Percentiles rank a stretch among this genome's conserved stretches.
Conservation (phyloP, 441 rosid genomes). For the Populus hybrid region DNA sequence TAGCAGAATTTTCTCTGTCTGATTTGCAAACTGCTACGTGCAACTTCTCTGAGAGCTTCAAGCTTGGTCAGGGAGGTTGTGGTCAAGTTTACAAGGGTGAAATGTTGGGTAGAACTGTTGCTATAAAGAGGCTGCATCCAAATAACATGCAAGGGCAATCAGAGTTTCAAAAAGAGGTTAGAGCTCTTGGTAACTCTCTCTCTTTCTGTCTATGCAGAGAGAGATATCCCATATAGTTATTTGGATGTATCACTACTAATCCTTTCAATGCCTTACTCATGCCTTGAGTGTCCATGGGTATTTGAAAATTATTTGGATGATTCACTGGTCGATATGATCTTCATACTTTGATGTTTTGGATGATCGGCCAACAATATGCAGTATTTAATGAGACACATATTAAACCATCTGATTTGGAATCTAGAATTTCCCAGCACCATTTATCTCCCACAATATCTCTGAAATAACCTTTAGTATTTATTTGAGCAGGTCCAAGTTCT, state of each 20-base stretch:
- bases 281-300: not conserved
- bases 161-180: constrained; percentile 72
- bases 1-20: constrained; percentile 55
- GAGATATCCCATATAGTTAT: not conserved
- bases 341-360: not conserved
- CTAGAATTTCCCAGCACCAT: constrained; percentile 2
- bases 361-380: not conserved
- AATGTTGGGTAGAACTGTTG: constrained; percentile 78
- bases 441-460: not conserved
- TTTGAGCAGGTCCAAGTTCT: constrained; percentile 61
- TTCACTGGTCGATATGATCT: not conserved
- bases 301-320: not conserved
- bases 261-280: not conserved
- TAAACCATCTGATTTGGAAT: not conserved
- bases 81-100: constrained; percentile 74
- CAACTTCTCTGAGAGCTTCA: constrained; percentile 73
- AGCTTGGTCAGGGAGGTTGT: constrained; percentile 58
- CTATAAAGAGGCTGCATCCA: constrained; percentile 59
- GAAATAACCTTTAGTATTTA: constrained; percentile 6
- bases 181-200: not conserved
- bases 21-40: constrained; percentile 66
- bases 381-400: no score
- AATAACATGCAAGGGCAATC: constrained; percentile 61
- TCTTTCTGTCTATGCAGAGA: constrained; percentile 6
- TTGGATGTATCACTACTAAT: no score